Evolutionary conservation across 176 grass and related monocot species (phyloP), one percentile per base, ranked within the genome.

Genomic region (Oryza glaberrima): DNA sequence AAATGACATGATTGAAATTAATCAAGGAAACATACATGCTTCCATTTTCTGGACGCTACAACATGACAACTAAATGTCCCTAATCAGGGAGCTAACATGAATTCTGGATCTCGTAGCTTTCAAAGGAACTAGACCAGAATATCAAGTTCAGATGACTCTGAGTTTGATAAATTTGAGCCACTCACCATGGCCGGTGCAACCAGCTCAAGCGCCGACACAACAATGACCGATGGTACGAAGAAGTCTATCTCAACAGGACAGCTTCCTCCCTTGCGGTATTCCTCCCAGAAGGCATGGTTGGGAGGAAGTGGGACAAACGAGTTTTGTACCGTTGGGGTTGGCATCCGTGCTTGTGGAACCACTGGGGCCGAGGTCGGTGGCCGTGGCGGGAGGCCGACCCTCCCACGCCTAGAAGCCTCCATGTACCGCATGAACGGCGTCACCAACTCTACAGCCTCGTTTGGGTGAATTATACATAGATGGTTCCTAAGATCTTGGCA

Each of bases 281-380:
- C 9, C 75, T 43, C 49, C 83, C 83, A 85, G 17, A 70, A 78
- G 14, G 73, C 36, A 5, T 3, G 6, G 74, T 85, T 85, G 5
- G 65, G 74, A n/a, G 65, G 47, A 10, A 77, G 83, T 22, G 0
- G 16, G 16, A 19, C 9, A 4, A 56, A 56, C 2, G 52, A 20
- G 16, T 14, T 6, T 6, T 7, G 52, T 1, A 56, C 52, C 0
- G 52, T 56, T 17, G 13, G 11, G 2, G 48, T 2, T 51, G 3
- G 13, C 48, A 15, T 9, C 3, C 13, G 48, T 51, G 48, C 48
- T 51, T 4, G 48, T 15, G 11, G 52, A 1, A 20, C 36, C 36
- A 38, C 36, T 38, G 5, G 36, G 36, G 36, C 17, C 17, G 17
- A 17, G 19, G 6, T 1, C 52, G 52, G 52, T 1, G 17, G 17